Evolutionary conservation across 495 filamentous ascomycete species (phyloP).

Genomic region (Polyplosphaeria fusca): DNA sequence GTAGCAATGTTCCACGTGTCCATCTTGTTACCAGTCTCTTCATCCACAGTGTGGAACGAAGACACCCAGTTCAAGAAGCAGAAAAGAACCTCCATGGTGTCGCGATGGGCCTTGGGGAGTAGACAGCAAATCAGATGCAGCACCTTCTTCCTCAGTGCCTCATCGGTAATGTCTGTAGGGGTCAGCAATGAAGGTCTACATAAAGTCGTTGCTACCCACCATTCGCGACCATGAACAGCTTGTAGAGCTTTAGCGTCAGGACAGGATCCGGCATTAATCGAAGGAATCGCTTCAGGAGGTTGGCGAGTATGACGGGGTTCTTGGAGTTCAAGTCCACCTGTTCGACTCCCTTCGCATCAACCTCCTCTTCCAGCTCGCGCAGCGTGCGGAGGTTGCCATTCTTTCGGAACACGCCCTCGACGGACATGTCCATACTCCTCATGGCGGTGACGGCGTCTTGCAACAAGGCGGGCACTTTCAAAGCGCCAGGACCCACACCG

Average conservation of each 20-base stretch:
- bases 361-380: slow-evolving; percentile 74
- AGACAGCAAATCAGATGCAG: slow-evolving; percentile 92
- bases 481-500: slow-evolving; percentile 85
- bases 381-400: slow-evolving; percentile 95
- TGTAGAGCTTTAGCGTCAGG: slow-evolving; percentile 91
- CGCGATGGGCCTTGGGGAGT: slow-evolving; percentile 86
- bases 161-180: slow-evolving; percentile 70
- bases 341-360: slow-evolving; percentile 77
- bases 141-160: slow-evolving; percentile 76
- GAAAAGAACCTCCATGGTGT: slow-evolving; percentile 92
- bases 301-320: slow-evolving; percentile 88
- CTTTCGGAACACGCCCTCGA: slow-evolving; percentile 98
- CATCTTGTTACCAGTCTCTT: slow-evolving; percentile 94
- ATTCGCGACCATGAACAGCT: slow-evolving; percentile 83
- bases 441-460: slow-evolving; percentile 91
- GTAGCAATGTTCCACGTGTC: slow-evolving; percentile 97
- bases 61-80: slow-evolving; percentile 97
- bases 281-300: slow-evolving; percentile 92
- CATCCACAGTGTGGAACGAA: slow-evolving; percentile 94
- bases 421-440: slow-evolving; percentile 98
- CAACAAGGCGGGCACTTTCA: slow-evolving; percentile 83
- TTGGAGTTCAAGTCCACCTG: slow-evolving; percentile 78
- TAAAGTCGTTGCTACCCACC: slow-evolving; percentile 50
- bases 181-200: not conserved
- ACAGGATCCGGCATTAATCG: slow-evolving; percentile 92